Evolutionary conservation across 805 yeast species (phyloP).

Genomic region (Saccharomycopsis malanga): DNA sequence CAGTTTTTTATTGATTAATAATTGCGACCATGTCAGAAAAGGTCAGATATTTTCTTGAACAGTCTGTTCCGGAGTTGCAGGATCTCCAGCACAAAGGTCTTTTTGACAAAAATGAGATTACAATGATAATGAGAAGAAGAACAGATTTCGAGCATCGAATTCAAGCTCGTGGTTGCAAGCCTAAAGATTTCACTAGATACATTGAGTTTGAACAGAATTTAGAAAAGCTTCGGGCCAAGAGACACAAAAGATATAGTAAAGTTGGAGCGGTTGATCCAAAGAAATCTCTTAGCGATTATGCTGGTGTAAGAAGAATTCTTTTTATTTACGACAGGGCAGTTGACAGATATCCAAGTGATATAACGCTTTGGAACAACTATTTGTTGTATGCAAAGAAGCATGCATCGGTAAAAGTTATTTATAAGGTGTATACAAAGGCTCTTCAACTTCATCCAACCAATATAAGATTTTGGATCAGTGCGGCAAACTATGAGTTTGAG

Average conservation of each 20-base stretch:
- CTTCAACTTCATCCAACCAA: conserved; percentile 87
- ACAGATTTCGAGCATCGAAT: conserved; percentile 94
- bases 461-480: conserved; percentile 86
- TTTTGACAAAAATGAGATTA: conserved; percentile 76
- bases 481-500: conserved; percentile 91
- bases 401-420: conserved; percentile 65
- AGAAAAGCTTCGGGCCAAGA: conserved; percentile 67
- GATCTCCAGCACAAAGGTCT: conserved; percentile 77
- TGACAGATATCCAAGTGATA: conserved; percentile 68
- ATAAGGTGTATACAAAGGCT: conserved; percentile 68
- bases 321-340: conserved; percentile 82
- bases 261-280: conserved; percentile 48
- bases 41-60: conserved; percentile 49
- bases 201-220: conserved; percentile 73
- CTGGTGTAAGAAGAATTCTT: conserved; percentile 71
- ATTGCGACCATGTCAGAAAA: conserved; percentile 38
- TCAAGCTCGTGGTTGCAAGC: conserved; percentile 71
- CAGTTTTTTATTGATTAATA: too few relatives aligned
- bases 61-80: conserved; percentile 84
- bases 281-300: conserved; percentile 77
- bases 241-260: conserved; percentile 54
- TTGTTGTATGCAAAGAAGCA: conserved; percentile 58
- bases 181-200: conserved; percentile 72
- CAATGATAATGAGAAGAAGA: conserved; percentile 81
- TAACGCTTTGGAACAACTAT: conserved; percentile 72